A percentile compares a stretch with the other conserved stretches of the same genome.
Conservation (phyloP, 2,329 filamentous ascomycete genomes). For the Ascocoryne sarcoides region DNA sequence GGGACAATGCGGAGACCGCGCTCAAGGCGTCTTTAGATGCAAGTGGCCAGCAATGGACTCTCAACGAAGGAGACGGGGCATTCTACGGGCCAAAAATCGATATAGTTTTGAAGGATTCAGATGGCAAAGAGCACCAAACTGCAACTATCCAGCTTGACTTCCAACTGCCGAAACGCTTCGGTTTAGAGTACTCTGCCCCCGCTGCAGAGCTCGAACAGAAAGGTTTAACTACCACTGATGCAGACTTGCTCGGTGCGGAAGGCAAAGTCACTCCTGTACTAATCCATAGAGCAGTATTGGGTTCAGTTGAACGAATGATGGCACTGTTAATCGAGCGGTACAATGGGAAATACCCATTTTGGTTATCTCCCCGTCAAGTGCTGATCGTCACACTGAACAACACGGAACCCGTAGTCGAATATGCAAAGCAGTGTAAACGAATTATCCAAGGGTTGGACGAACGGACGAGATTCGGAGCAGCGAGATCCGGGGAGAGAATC, state of each 20-base stretch:
- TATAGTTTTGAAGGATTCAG: slow-evolving; percentile 68
- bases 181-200: slow-evolving; percentile 63
- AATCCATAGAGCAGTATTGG: slow-evolving; percentile 76
- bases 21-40: slow-evolving; percentile 53
- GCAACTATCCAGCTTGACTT: slow-evolving; percentile 88
- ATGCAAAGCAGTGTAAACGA: slow-evolving; percentile 16
- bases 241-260: slow-evolving; percentile 38
- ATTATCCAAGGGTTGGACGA: slow-evolving; percentile 3
- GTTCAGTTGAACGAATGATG: slow-evolving; percentile 77
- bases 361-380: slow-evolving; percentile 74
- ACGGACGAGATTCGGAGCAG: not conserved
- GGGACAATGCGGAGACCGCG: slow-evolving; percentile 58
- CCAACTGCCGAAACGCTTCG: slow-evolving; percentile 76
- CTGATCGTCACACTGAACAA: slow-evolving; percentile 67
- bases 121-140: slow-evolving; percentile 71
- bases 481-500: slow-evolving; percentile 29
- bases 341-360: slow-evolving; percentile 74
- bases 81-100: slow-evolving; percentile 94
- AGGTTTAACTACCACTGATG: slow-evolving; percentile 42
- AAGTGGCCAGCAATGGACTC: slow-evolving; percentile 58
- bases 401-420: slow-evolving; percentile 28
- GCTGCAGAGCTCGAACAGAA: slow-evolving; percentile 51
- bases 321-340: slow-evolving; percentile 80
- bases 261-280: slow-evolving; percentile 65
- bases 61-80: slow-evolving; percentile 76